A percentile compares a stretch with the other conserved stretches of the same genome.
Conservation (phyloP, 257 asterid genomes). For the Solanum okadae region DNA sequence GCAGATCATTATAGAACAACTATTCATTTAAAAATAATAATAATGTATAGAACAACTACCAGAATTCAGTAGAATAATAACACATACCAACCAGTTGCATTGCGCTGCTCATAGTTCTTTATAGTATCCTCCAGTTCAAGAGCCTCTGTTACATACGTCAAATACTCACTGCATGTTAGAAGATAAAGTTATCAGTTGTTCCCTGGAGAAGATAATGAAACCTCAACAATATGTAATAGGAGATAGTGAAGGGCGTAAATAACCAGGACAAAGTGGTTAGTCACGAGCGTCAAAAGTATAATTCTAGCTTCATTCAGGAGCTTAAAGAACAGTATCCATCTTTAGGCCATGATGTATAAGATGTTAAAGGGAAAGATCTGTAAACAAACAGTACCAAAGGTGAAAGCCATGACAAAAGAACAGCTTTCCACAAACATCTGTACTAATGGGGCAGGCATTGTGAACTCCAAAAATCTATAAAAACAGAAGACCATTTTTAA, state of each 20-base stretch:
- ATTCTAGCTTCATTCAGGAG: background rate
- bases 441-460: background rate
- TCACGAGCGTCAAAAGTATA: background rate
- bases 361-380: background rate
- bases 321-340: background rate
- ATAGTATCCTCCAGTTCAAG: constrained; percentile 94
- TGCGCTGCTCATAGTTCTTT: constrained; percentile 81
- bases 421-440: background rate
- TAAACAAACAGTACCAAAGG: background rate
- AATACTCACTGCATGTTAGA: constrained; percentile 70
- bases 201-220: background rate
- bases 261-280: background rate
- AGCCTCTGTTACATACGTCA: constrained; percentile 88
- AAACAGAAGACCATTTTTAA: background rate
- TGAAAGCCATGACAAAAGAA: background rate
- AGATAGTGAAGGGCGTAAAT: background rate
- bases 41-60: background rate
- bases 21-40: background rate
- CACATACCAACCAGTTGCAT: constrained; percentile 84
- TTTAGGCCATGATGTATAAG: background rate
- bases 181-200: background rate
- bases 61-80: constrained; percentile 10
- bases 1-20: constrained; percentile 5
- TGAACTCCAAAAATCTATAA: background rate
- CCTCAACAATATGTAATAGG: background rate